Evolutionary conservation across 768 basidiomycete species (phyloP).

Genomic region (Boletus subcaerulescens): DNA sequence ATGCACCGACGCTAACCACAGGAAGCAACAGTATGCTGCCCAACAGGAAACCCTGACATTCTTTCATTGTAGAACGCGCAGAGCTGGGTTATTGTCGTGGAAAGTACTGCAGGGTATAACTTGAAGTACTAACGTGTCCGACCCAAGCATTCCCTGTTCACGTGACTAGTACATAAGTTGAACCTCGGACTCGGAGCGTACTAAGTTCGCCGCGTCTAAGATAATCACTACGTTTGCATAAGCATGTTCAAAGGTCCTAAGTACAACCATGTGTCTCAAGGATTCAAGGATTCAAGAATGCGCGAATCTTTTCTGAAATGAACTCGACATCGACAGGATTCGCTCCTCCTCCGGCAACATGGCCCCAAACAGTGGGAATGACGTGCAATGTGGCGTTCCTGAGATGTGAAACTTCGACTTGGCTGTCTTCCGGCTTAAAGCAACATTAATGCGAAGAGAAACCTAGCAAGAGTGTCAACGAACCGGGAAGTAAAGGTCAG

Average conservation of each 20-base stretch:
- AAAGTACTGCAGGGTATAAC: not conserved
- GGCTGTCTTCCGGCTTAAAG: conserved; percentile 52
- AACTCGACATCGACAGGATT: conserved; percentile 41
- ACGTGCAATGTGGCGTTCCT: conserved; percentile 44
- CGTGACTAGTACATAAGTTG: conserved; percentile 14
- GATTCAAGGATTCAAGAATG: conserved; percentile 38
- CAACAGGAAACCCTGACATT: conserved; percentile 8
- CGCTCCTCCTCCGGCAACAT: conserved; percentile 49
- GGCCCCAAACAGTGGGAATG: conserved; percentile 59
- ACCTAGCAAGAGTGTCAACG: not conserved
- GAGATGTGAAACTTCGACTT: conserved; percentile 44
- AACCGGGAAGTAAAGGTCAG: conserved; percentile 60
- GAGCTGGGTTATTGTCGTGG: not conserved
- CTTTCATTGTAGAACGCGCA: conserved; percentile 20
- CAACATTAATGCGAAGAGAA: not conserved
- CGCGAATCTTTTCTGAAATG: conserved; percentile 38
- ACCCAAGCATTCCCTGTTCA: not conserved
- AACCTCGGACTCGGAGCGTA: too few relatives aligned
- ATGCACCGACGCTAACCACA: conserved; percentile 44
- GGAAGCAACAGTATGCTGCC: conserved; percentile 20
- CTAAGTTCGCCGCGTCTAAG: too few relatives aligned
- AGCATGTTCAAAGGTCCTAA: conserved; percentile 1
- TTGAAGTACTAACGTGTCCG: conserved; percentile 2
- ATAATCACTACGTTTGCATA: not conserved
- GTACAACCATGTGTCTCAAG: too few relatives aligned